Conservation (phyloP, 2,329 filamentous ascomycete species). For the Sphaceloma murrayae region DNA sequence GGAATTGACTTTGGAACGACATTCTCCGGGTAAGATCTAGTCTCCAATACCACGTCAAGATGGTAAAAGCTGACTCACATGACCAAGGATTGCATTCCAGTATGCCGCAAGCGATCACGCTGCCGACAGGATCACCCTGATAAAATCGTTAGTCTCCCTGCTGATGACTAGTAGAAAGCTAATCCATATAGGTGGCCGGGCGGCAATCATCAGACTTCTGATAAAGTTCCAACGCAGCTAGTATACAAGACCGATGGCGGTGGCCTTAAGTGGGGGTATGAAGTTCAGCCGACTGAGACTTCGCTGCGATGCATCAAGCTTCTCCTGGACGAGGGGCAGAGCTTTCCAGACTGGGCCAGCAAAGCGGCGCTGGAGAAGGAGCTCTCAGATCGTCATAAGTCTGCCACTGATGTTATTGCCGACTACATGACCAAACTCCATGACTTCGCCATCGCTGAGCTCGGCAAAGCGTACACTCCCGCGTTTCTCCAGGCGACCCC, state of each 20-base stretch:
- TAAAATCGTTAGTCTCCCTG: conserved; percentile 49
- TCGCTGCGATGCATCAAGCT: conserved; percentile 75
- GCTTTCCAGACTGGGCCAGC: conserved; percentile 70
- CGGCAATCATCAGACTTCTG: conserved; percentile 75
- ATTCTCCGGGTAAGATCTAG: conserved; percentile 45
- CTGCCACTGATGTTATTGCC: conserved; percentile 66
- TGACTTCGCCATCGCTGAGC: neutral
- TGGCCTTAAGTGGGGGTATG: conserved; percentile 71
- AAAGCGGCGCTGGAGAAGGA: conserved; percentile 61
- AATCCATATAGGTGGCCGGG: conserved; percentile 53
- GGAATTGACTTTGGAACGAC: conserved; percentile 81
- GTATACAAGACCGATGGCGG: conserved; percentile 35
- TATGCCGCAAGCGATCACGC: conserved; percentile 51
- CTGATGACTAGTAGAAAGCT: neutral
- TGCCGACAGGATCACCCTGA: conserved; percentile 72
- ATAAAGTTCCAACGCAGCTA: conserved; percentile 77
- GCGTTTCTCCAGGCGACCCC: conserved; percentile 44
- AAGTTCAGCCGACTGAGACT: conserved; percentile 68
- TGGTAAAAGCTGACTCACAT: neutral
- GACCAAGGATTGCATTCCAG: conserved; percentile 55
- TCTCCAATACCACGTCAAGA: no score
- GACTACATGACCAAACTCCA: conserved; percentile 51
- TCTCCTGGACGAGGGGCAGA: conserved; percentile 71
- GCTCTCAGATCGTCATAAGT: conserved; percentile 63
- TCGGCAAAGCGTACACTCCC: neutral